Evolutionary conservation across 2,329 filamentous ascomycete genomes (phyloP), one percentile per base, ranked within the genome.

Genomic region (Akanthomyces muscarius): DNA sequence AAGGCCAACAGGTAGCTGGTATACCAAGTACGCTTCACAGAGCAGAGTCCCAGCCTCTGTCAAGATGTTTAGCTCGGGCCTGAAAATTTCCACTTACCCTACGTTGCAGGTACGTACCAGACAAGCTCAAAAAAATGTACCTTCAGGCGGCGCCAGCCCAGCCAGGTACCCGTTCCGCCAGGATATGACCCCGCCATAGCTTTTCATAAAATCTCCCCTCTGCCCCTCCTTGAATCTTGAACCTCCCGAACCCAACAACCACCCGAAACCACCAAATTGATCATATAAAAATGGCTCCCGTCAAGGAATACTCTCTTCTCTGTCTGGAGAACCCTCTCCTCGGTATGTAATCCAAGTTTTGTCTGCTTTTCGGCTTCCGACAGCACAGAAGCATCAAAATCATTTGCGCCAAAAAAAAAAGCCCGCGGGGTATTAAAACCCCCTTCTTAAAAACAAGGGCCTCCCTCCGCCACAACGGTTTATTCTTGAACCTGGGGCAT

Each of bases 271-370:
- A 62, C 65, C 54, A 67, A 54, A 45, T 52, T 51, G 30, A 69
- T 67, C 66, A 66, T 23, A 71, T 67, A 72, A 81, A 73, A 68
- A 96, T 96, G 91, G 83, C 90, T 74, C 77, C 88, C 70, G 75
- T 78, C 71, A 89, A 92, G 80, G 89, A 92, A 78, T 98, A 89
- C 81, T 84, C 91, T 78, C 89, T 99, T 72, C 85, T 98, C 74
- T 95, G 90, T 79, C 81, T 99, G 72, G 95, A 97, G 89, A 99
- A 99, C 80, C 95, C 95, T 77, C 88, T 99, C 71, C 90, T 99
- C 72, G 94, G 90, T 93, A 81, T 70, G 84, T 78, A 21, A 6
- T 52, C 23, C 18, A 21, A 30, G 33, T 57, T 61, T 14, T 28
- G 36, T 33, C 23, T 2, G 23, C 11, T n/a, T 14, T 41, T 61